phyloP scores from a whole-genome alignment of 2,329 filamentous ascomycete species.

The Neonectria faginata region DNA sequence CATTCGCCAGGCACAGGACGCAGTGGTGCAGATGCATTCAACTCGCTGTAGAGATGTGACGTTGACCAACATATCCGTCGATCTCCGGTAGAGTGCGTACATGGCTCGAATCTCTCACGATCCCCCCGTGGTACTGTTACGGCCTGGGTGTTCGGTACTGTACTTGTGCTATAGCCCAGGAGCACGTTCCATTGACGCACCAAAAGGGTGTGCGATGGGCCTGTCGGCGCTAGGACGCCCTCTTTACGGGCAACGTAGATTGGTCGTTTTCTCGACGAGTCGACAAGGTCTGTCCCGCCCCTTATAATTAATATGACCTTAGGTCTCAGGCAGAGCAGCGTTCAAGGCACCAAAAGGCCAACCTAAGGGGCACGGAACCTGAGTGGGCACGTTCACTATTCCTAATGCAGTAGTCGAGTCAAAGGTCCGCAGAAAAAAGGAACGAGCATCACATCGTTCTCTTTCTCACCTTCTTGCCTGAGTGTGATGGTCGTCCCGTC shows the following conservation, averaged over 20 bases:
- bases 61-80: slow-evolving; percentile 17
- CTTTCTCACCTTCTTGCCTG: slow-evolving; percentile 24
- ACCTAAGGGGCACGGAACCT: slow-evolving; percentile 6
- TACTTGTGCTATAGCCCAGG: not conserved
- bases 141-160: not conserved
- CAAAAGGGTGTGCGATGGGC: not conserved
- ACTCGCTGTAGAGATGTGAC: slow-evolving; percentile 16
- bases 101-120: not conserved
- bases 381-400: slow-evolving; percentile 24
- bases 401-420: slow-evolving; percentile 24
- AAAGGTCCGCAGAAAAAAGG: slow-evolving; percentile 26
- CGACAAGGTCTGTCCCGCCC: slow-evolving; percentile 1
- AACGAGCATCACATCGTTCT: slow-evolving; percentile 33
- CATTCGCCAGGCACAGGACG: slow-evolving; percentile 19
- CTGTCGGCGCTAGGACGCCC: slow-evolving; percentile 13
- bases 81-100: slow-evolving; percentile 14
- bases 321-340: not conserved
- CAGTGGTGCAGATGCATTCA: slow-evolving; percentile 16
- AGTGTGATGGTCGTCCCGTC: slow-evolving; percentile 25
- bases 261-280: slow-evolving; percentile 1
- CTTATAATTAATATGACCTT: not conserved
- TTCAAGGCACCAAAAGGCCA: not conserved
- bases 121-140: not conserved
- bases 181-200: not conserved
- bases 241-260: slow-evolving; percentile 1